Percentiles rank a stretch among this genome's conserved stretches.
phyloP scores from a whole-genome alignment of 192 early-diverging fungal species.

The Geosiphon pyriformis region DNA sequence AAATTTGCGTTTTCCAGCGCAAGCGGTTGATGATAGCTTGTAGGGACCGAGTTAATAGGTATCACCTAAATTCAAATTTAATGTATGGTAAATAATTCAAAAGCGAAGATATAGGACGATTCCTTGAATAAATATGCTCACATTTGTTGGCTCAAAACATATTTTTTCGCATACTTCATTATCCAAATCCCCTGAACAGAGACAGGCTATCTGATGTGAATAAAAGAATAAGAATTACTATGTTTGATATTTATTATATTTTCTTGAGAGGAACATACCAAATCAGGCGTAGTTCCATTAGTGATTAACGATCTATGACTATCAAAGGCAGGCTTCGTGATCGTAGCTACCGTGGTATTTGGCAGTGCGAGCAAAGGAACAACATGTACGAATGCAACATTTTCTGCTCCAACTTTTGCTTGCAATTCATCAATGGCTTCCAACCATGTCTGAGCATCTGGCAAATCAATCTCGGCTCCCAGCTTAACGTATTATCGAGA shows the following conservation, averaged over 20 bases:
- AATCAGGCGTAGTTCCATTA: conserved; percentile 87
- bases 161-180: conserved; percentile 84
- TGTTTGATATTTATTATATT: conserved; percentile 23
- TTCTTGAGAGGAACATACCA: conserved; percentile 44
- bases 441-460: conserved; percentile 30
- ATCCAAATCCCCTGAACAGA: conserved; percentile 73
- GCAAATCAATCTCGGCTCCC: neutral
- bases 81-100: too few species aligned
- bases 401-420: conserved; percentile 97
- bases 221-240: neutral
- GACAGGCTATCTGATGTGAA: conserved; percentile 80
- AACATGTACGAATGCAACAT: conserved; percentile 97
- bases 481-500: neutral
- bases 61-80: neutral
- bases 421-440: conserved; percentile 99
- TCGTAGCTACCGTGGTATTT: conserved; percentile 87
- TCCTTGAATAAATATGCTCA: conserved; percentile 86
- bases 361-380: conserved; percentile 78
- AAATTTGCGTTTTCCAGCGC: conserved; percentile 73
- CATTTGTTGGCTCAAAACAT: conserved; percentile 95
- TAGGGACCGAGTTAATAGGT: neutral
- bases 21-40: conserved; percentile 80
- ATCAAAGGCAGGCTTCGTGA: conserved; percentile 98
- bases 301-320: conserved; percentile 86
- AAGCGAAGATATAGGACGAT: conserved; percentile 89